These are phyloP conservation scores for Sanghuangporus sanghuang DNA, from an alignment of 1,284 basidiomycete species.

Conservation along the genomic window DNA sequence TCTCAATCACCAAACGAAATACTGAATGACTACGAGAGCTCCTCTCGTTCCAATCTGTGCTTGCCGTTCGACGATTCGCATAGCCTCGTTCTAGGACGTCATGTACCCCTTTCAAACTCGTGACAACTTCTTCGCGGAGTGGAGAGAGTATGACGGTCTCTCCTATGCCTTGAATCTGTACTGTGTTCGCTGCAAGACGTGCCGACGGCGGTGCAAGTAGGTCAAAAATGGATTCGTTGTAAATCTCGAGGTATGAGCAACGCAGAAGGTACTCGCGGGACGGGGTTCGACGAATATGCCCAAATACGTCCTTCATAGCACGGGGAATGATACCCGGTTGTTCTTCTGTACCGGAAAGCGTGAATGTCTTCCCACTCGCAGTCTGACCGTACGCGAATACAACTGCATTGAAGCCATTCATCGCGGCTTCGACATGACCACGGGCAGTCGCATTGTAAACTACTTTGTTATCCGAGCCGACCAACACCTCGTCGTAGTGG, in stretches of 20 bases:
- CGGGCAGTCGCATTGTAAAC: constrained; percentile 83
- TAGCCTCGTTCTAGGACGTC: constrained; percentile 85
- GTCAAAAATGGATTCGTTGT: constrained; percentile 92
- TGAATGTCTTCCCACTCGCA: constrained; percentile 91
- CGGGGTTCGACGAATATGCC: constrained; percentile 65
- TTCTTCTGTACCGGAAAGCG: constrained; percentile 74
- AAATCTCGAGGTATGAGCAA: constrained; percentile 94
- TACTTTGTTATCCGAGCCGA: constrained; percentile 78
- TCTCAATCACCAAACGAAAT: constrained; percentile 85
- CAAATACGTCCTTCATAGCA: constrained; percentile 83
- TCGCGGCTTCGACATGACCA: constrained; percentile 85
- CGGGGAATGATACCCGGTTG: constrained; percentile 95
- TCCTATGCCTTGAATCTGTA: constrained; percentile 65
- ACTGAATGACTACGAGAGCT: constrained; percentile 92
- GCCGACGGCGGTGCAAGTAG: constrained; percentile 68
- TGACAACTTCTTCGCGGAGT: constrained; percentile 88
- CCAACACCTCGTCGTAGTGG: constrained; percentile 74
- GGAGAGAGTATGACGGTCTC: constrained; percentile 61
- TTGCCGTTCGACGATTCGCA: constrained; percentile 84
- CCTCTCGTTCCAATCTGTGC: constrained; percentile 96
- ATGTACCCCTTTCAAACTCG: constrained; percentile 79
- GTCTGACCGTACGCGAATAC: constrained; percentile 93
- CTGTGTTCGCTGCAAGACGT: constrained; percentile 48
- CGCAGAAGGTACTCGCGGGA: constrained; percentile 90
- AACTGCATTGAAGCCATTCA: constrained; percentile 96